Evolutionary conservation across 2,329 filamentous ascomycete genomes (phyloP).

Genomic region (Scytalidium sp.): DNA sequence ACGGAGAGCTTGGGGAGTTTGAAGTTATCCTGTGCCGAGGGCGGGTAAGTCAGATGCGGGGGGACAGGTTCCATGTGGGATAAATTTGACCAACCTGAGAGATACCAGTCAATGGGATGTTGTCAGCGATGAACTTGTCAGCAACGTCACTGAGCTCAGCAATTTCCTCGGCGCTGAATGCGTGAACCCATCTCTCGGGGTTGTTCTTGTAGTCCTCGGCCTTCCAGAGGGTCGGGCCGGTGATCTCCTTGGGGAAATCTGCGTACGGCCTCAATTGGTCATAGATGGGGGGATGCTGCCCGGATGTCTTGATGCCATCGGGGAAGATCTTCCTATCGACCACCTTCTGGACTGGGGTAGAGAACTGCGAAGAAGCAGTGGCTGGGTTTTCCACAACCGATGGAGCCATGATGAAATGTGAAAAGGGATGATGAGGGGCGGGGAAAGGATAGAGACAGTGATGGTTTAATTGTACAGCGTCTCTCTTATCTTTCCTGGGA

Average conservation of each 20-base stretch:
- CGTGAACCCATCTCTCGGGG: conserved; percentile 62
- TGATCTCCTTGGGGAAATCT: conserved; percentile 68
- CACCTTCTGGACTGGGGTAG: conserved; percentile 5
- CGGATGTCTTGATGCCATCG: conserved; percentile 46
- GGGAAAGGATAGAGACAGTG: neutral
- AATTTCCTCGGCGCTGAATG: conserved; percentile 64
- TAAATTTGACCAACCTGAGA: conserved; percentile 40
- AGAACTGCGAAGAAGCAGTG: conserved; percentile 5
- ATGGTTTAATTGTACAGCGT: too few species aligned
- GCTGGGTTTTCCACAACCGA: conserved; percentile 9
- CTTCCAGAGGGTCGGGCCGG: conserved; percentile 71
- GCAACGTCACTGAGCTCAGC: conserved; percentile 63
- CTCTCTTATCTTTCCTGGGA: too few species aligned
- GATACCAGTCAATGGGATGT: conserved; percentile 69
- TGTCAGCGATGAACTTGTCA: conserved; percentile 64
- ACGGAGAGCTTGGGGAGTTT: conserved; percentile 52
- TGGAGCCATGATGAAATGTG: conserved; percentile 10
- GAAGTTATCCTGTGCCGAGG: conserved; percentile 47
- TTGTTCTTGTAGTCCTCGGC: conserved; percentile 31
- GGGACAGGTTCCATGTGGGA: too few species aligned
- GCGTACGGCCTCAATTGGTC: conserved; percentile 63
- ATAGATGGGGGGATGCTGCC: conserved; percentile 70
- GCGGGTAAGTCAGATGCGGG: neutral
- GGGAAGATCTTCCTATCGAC: conserved; percentile 28
- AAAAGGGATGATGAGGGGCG: neutral